Base-by-base conservation (phyloP, 108 stramenopile genomes). In the Skeletonema tropicum region DNA sequence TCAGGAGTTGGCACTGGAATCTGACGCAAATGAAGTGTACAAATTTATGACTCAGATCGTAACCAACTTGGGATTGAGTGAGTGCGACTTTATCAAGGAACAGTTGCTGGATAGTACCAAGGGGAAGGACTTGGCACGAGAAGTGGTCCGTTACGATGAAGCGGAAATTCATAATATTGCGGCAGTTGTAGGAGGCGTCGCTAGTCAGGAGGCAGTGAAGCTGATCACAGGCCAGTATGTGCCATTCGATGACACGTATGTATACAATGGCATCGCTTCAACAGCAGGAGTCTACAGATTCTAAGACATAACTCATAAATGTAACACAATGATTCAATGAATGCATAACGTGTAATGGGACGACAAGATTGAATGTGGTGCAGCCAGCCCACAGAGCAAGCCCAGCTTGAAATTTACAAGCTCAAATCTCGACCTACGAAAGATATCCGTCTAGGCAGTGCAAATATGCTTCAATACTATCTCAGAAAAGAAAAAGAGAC, bases 131-230 rank as follows among this genome's bases (percentile, higher is more conserved):
- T 76, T 88, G 55, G 91, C 90, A 29, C 42, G 61, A 52, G 98
- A 98, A 70, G 67, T 97, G 65, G 84, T 88, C 8, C 85, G 98
- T 10, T 98, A 90, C 71, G 91, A 83, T 60, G 95, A 90, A 60
- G 92, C 89, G 5, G 96, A 99, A 75, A 75, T 96, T 59, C 98
- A 99, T 79, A 85, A 70, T 32, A 79, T 97, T 60, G 94, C 96
- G 4, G 86, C 90, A 29, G 85, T 97, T 15, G 68, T 98, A 9
- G 98, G 98, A 8, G 98, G 97, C 6, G 92, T 97, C 23, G 97
- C 97, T 15, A 83, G 90, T 49, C 98, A 99, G 76, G 98, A 99
- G 70, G 97, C 95, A 26, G 95, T 99, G 62, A 99, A 99, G 79
- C 68, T 99, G 64, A 87, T 97, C 71, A 97, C 98, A 8, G 88